A percentile compares a stretch with the other conserved stretches of the same genome.
phyloP scores from a whole-genome alignment of 1,284 basidiomycete genomes.

The Ceratobasidium sp. region DNA sequence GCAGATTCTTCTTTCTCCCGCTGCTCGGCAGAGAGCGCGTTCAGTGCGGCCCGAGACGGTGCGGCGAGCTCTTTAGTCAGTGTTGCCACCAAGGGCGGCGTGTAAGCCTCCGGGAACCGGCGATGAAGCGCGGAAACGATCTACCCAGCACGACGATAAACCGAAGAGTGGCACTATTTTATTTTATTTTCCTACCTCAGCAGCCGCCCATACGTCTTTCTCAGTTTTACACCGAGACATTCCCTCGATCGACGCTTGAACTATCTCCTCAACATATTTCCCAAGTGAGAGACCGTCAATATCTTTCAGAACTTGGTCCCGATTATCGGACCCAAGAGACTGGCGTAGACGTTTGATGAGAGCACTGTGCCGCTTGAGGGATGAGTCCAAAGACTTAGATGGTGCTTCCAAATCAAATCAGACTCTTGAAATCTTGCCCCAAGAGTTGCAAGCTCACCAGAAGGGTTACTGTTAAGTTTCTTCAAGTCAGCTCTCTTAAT shows the following conservation, averaged over 20 bases:
- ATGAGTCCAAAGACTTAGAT: slow-evolving; percentile 78
- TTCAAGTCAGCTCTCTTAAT: slow-evolving; percentile 33
- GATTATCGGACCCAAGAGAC: slow-evolving; percentile 82
- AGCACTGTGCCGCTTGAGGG: slow-evolving; percentile 93
- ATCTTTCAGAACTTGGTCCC: slow-evolving; percentile 91
- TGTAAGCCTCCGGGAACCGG: slow-evolving; percentile 86
- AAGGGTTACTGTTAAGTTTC: slow-evolving; percentile 23
- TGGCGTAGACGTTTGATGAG: slow-evolving; percentile 91
- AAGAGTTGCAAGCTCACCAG: neutral
- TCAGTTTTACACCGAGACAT: slow-evolving; percentile 87
- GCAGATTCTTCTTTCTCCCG: slow-evolving; percentile 93
- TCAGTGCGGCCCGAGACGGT: slow-evolving; percentile 71
- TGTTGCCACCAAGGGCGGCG: slow-evolving; percentile 75
- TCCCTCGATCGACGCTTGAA: slow-evolving; percentile 89
- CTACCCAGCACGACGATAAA: slow-evolving; percentile 61
- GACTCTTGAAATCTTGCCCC: neutral
- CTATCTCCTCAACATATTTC: slow-evolving; percentile 97
- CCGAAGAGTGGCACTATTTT: slow-evolving; percentile 23
- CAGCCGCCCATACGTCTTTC: slow-evolving; percentile 91
- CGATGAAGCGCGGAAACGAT: slow-evolving; percentile 91
- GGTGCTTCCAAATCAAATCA: slow-evolving; percentile 36
- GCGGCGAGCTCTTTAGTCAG: slow-evolving; percentile 78
- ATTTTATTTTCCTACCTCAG: slow-evolving; percentile 73
- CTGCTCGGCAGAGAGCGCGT: slow-evolving; percentile 80
- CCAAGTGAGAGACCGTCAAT: slow-evolving; percentile 90